These are phyloP conservation scores for Aspergillus aculeatus DNA, from an alignment of 2,329 filamentous ascomycete genomes.

Conservation along the genomic window DNA sequence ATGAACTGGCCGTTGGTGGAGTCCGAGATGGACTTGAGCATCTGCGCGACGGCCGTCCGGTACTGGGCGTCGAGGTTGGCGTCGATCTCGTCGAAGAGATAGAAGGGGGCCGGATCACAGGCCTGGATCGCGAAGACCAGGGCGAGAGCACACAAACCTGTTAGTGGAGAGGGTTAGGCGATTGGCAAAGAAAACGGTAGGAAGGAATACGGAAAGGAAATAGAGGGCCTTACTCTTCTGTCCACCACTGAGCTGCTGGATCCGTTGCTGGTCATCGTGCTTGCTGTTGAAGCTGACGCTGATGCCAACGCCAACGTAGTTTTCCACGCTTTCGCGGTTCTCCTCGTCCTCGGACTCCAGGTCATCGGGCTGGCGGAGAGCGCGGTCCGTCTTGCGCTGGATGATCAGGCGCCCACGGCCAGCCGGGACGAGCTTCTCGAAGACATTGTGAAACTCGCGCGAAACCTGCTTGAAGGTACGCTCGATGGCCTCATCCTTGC, in stretches of 20 bases:
- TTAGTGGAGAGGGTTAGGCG: constrained; percentile 14
- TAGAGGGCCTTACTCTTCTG: constrained; percentile 77
- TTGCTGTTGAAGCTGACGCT: constrained; percentile 98
- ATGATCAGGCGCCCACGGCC: constrained; percentile 90
- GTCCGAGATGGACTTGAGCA: constrained; percentile 74
- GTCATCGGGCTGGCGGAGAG: constrained; percentile 63
- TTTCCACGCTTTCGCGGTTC: constrained; percentile 69
- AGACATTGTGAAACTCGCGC: constrained; percentile 86
- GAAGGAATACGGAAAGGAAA: background rate
- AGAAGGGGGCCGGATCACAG: constrained; percentile 95
- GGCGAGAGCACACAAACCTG: constrained; percentile 90
- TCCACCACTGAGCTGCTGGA: constrained; percentile 93
- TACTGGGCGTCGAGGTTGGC: constrained; percentile 98
- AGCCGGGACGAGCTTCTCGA: constrained; percentile 90
- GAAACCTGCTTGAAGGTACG: constrained; percentile 98
- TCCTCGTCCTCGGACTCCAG: constrained; percentile 65
- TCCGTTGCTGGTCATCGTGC: constrained; percentile 95
- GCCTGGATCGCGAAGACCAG: constrained; percentile 98
- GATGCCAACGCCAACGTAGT: constrained; percentile 94
- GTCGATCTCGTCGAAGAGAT: constrained; percentile 98
- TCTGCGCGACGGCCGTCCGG: constrained; percentile 87
- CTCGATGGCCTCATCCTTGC: constrained; percentile 97
- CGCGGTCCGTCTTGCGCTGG: constrained; percentile 79
- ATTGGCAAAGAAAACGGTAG: background rate
- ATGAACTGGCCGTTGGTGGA: constrained; percentile 75